Base-by-base conservation (phyloP, 2,329 filamentous ascomycete species). In the Aspergillus sergii region DNA sequence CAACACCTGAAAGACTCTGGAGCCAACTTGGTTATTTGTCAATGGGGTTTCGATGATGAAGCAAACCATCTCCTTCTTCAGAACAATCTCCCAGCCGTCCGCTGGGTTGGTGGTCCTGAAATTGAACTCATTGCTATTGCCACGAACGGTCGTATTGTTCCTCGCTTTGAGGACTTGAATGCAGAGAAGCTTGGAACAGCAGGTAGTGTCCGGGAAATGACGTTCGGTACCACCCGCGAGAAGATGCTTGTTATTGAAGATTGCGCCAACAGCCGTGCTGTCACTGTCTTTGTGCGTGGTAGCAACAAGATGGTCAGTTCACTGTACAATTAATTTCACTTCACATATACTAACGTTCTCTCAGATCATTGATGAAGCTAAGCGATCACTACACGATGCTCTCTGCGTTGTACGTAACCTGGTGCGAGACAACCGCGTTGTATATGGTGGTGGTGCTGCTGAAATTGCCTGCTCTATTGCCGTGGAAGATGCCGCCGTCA, bases 161-260 rank as follows among this genome's bases (percentile, higher is more conserved):
- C 95, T 48, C 89, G 95, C 66, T 99, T 99, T 78, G 95, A 98
- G 81, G 95, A 99, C 75, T 84, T 99, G 69, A 95, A 88, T 72
- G 81, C 92, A 7, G 92, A 93, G 76, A 99, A 99, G 85, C 88
- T 99, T 53, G 95, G 95, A 66, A 90, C 83, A 28, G 95, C 95
- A 26, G 95, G 95, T 64, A 81, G 96, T 55, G 95, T 99, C 63
- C 87, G 93, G 68, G 94, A 99, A 81, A 93, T 99, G 91, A 91
- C 88, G 32, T 99, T 99, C 74, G 95, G 95, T 73, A 99, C 95
- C 1, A 99, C 95, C 50, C 88, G 95, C 75, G 95, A 99, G 82
- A 98, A 99, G 88, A 99, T 99, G 95, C 85, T 99, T 72, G 92
- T 99, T 62, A 99, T 99, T 72, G 96, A 99, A 82, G 95, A 99